These are phyloP conservation scores for Aspergillus arachidicola DNA, from an alignment of 2,329 filamentous ascomycete genomes.

Conservation along the genomic window DNA sequence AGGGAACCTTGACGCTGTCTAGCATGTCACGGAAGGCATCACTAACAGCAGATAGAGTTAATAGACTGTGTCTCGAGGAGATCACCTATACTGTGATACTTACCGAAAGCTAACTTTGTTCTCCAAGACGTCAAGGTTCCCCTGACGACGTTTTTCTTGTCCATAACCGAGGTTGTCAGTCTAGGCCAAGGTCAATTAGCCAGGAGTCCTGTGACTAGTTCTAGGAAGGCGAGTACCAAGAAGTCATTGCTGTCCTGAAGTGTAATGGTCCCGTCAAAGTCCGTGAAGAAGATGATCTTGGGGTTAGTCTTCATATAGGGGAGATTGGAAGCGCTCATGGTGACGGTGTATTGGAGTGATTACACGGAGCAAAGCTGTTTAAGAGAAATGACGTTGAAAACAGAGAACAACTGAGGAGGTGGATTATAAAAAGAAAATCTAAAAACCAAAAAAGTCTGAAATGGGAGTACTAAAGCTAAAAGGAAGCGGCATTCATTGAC, in stretches of 20 bases:
- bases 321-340: conserved; percentile 36
- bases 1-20: conserved; percentile 79
- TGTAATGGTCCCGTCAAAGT: conserved; percentile 97
- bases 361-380: neutral
- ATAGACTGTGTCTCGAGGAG: neutral
- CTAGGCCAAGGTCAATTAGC: conserved; percentile 56
- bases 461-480: neutral
- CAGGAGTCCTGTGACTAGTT: conserved; percentile 1
- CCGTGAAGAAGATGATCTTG: conserved; percentile 96
- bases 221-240: conserved; percentile 48
- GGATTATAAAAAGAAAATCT: neutral
- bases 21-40: conserved; percentile 92
- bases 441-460: neutral
- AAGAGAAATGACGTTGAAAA: neutral
- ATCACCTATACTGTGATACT: conserved; percentile 1
- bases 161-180: conserved; percentile 94
- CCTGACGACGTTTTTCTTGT: conserved; percentile 65
- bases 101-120: conserved; percentile 72
- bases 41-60: conserved; percentile 35
- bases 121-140: conserved; percentile 76
- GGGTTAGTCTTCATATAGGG: conserved; percentile 61
- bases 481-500: neutral
- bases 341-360: conserved; percentile 6
- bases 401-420: neutral
- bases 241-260: conserved; percentile 70